Base-by-base conservation (phyloP, 2,329 filamentous ascomycete species). In the Plenodomus biglobosus region DNA sequence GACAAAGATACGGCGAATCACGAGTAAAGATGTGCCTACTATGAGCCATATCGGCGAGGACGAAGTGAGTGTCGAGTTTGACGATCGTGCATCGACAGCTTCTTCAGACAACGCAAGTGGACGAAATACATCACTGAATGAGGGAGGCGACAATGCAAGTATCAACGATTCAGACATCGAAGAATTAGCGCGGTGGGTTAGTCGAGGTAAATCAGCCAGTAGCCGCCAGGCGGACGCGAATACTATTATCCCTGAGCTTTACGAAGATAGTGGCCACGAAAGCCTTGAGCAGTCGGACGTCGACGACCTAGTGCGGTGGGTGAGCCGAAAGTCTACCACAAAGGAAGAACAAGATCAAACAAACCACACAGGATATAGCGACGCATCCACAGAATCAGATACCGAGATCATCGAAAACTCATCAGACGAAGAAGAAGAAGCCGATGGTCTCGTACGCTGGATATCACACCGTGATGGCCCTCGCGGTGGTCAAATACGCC, bases 171-270 rank as follows among this genome's bases (percentile, higher is more conserved):
- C 62, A 0, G 62, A 69, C 46, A 58, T 69, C 2, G 67, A 71
- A 19, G 67, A 69, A 1, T 20, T 71, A 3, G 59, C 69, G 15
- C 61, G 66, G 22, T 71, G 67, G 68, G 62, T 70, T 7, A 69
- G 65, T 38, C 52, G 61, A 47, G 52, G 59, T 30, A 65, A 68
- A 44, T 54, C 58, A n/a, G 56, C 63, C 6, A 64, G 61, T 19
- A 62, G 66, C 19, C 61, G 61, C n/a, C 63, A 68, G 52, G 38
- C 51, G 3, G 44, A 44, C 37, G 44, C 36, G 17, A 46, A 32
- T 17, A 10, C 35, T 8, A 17, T 40, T 21, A 40, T 48, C 13
- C 11, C 17, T 7, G 16, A 46, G n/a, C 46, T 46, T n/a, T 50
- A 59, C 16, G 53, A 61, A 34, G 56, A 64, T 22, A 63, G 57